Evolutionary conservation across 305 asterid genomes (phyloP).

Genomic region (Fraxinus angustifolia): DNA sequence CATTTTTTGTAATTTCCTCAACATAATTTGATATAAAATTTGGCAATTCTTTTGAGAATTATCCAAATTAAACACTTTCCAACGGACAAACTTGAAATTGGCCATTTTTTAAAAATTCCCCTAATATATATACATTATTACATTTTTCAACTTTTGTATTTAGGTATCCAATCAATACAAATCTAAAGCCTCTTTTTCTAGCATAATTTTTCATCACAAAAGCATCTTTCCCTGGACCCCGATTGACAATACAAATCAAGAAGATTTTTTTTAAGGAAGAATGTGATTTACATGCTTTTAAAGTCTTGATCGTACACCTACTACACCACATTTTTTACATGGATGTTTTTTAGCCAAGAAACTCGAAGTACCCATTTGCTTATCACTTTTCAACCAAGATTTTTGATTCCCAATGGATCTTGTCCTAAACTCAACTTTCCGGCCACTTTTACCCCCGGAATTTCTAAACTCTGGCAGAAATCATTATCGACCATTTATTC

Average conservation of each 20-base stretch:
- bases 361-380: background rate
- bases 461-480: conserved; percentile 20
- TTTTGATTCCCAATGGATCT: conserved; percentile 39
- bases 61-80: too few relatives aligned
- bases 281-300: background rate
- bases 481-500: conserved; percentile 24
- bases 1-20: too few relatives aligned
- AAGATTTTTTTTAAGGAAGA: background rate
- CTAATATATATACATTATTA: too few relatives aligned
- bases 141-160: background rate
- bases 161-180: background rate
- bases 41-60: too few relatives aligned
- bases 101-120: too few relatives aligned
- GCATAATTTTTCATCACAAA: background rate
- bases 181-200: too few relatives aligned
- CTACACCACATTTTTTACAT: background rate
- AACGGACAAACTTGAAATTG: too few relatives aligned
- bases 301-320: background rate
- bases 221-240: background rate
- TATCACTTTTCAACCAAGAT: conserved; percentile 1
- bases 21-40: too few relatives aligned
- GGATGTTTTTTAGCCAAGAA: background rate
- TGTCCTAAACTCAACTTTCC: conserved; percentile 41
- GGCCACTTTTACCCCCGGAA: conserved; percentile 27
- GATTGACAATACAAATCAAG: background rate